phyloP scores from a whole-genome alignment of 768 basidiomycete genomes.

The Infundibulicybe gibba region DNA sequence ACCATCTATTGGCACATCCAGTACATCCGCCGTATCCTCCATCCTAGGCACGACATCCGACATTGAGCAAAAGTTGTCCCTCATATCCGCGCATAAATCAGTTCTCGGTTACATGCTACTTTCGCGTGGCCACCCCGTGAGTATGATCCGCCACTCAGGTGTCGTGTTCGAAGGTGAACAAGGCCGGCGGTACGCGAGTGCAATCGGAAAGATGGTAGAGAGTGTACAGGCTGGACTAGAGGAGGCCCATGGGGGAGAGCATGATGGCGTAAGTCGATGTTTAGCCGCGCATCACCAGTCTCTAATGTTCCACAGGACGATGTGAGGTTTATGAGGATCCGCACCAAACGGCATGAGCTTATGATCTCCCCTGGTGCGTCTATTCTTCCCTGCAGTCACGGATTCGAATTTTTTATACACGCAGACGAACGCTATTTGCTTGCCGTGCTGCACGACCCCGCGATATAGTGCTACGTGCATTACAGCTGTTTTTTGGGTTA shows the following conservation, averaged over 20 bases:
- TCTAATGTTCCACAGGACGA: conserved; percentile 56
- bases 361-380: conserved; percentile 89
- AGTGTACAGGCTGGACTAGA: conserved; percentile 75
- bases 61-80: conserved; percentile 73
- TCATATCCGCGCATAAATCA: conserved; percentile 77
- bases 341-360: conserved; percentile 87
- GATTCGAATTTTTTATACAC: not conserved
- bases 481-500: conserved; percentile 1
- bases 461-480: conserved; percentile 28
- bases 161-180: conserved; percentile 86
- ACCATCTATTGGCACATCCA: not conserved
- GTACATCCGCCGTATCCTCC: conserved; percentile 14
- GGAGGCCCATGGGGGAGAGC: conserved; percentile 54
- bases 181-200: conserved; percentile 70
- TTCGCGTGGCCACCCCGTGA: conserved; percentile 65
- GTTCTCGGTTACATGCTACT: conserved; percentile 87
- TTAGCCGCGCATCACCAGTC: not conserved
- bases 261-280: conserved; percentile 16
- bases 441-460: conserved; percentile 80
- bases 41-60: conserved; percentile 58
- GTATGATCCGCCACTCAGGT: conserved; percentile 82
- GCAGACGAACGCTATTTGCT: conserved; percentile 78
- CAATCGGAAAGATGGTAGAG: conserved; percentile 72
- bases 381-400: not conserved
- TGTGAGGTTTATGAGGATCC: conserved; percentile 83